Evolutionary conservation across 176 grass and related monocot species (phyloP).

Genomic region (Phoenix dactylifera): DNA sequence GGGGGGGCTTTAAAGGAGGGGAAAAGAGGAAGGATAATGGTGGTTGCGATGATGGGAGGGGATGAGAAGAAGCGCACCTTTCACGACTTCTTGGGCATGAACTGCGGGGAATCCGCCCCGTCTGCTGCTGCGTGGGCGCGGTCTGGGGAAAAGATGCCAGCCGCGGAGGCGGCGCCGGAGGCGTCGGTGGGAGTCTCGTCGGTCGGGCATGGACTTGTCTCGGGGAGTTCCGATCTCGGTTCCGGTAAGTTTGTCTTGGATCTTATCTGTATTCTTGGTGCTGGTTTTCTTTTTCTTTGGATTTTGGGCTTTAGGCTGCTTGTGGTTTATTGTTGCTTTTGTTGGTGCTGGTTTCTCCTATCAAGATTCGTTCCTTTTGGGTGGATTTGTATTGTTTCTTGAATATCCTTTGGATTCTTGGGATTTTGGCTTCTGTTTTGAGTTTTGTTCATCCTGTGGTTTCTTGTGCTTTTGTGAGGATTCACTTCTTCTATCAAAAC

Average conservation of each 20-base stretch:
- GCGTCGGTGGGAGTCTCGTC: slow-evolving; percentile 4
- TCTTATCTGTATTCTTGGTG: neutral
- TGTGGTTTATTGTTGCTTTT: too few species aligned
- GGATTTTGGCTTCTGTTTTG: too few species aligned
- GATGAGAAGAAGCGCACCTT: neutral
- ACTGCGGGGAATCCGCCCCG: too few species aligned
- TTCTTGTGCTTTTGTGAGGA: too few species aligned
- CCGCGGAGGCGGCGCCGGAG: neutral
- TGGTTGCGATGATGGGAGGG: slow-evolving; percentile 3
- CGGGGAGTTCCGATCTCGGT: slow-evolving; percentile 4
- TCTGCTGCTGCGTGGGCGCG: neutral
- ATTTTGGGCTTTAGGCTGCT: too few species aligned
- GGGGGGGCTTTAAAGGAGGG: neutral
- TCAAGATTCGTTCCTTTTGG: too few species aligned
- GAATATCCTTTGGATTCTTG: too few species aligned
- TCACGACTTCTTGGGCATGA: slow-evolving; percentile 12
- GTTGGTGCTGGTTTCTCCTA: too few species aligned
- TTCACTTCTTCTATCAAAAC: too few species aligned
- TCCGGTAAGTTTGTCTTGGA: neutral
- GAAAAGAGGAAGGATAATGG: neutral
- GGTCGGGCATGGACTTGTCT: neutral
- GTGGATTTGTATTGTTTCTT: too few species aligned
- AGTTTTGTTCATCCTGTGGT: too few species aligned
- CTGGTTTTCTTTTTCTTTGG: too few species aligned
- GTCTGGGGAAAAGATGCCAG: neutral